phyloP scores from a whole-genome alignment of 768 basidiomycete species.

The Leucocoprinus leucothites region DNA sequence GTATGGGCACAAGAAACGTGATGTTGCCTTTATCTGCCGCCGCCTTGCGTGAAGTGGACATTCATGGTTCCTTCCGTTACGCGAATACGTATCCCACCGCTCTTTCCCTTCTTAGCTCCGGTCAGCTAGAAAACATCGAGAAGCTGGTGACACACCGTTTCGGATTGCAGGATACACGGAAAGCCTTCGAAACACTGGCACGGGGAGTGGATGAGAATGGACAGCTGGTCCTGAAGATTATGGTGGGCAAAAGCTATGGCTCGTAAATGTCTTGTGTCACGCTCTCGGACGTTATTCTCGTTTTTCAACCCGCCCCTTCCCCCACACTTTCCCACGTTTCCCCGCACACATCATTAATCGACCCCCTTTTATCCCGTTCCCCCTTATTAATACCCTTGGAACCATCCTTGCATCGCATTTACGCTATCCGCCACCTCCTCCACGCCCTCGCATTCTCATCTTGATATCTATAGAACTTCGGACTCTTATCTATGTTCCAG shows the following conservation, averaged over 20 bases:
- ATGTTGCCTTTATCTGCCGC: constrained; percentile 81
- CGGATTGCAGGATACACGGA: constrained; percentile 55
- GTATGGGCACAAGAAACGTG: constrained; percentile 89
- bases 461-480: constrained; percentile 8
- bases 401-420: not conserved
- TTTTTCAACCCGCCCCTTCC: not conserved
- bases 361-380: not conserved
- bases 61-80: constrained; percentile 89
- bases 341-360: not conserved
- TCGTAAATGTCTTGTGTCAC: not conserved
- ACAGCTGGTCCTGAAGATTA: constrained; percentile 84
- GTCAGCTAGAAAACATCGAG: constrained; percentile 59
- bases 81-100: constrained; percentile 91
- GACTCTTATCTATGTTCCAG: constrained; percentile 8
- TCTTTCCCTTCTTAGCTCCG: constrained; percentile 67
- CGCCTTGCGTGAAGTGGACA: constrained; percentile 86
- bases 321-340: constrained; percentile 3
- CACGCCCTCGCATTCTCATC: not conserved
- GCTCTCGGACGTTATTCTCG: not conserved
- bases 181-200: constrained; percentile 81
- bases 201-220: constrained; percentile 78
- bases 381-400: not conserved
- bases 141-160: constrained; percentile 82
- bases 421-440: too few relatives aligned
- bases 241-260: constrained; percentile 48